phyloP scores from a whole-genome alignment of 2,329 filamentous ascomycete genomes.

The Apiospora pterosperma region DNA sequence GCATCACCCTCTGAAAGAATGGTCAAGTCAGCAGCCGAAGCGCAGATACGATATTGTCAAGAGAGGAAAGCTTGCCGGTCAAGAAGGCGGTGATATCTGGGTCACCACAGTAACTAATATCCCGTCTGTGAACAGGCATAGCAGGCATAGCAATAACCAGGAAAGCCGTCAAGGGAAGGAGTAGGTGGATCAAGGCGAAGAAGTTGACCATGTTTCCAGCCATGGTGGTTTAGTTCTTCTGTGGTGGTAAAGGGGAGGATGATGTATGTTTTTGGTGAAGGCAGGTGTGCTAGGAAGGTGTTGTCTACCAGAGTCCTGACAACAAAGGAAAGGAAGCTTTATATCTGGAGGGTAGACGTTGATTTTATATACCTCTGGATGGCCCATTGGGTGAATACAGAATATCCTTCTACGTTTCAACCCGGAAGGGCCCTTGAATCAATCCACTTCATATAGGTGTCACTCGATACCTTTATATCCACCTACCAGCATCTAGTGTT shows the following conservation, averaged over 20 bases:
- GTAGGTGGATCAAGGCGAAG: neutral
- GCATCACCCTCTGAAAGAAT: constrained; percentile 9
- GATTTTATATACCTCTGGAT: no score
- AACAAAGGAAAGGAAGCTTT: no score
- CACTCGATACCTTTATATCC: neutral
- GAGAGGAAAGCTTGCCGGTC: neutral
- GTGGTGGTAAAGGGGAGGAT: no score
- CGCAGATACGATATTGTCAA: neutral
- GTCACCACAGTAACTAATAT: neutral
- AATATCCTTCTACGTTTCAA: neutral
- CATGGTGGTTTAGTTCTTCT: neutral
- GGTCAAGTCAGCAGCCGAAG: neutral
- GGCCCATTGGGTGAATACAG: neutral
- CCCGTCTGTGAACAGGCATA: neutral
- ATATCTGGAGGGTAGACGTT: no score
- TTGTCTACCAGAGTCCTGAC: no score
- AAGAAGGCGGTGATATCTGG: neutral
- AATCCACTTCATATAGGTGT: neutral
- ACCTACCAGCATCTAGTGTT: neutral
- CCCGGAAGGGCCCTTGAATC: neutral
- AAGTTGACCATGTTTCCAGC: neutral
- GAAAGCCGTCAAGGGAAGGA: neutral
- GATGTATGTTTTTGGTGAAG: neutral
- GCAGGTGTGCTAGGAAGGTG: no score
- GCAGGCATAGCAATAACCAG: neutral